A percentile compares a stretch with the other conserved stretches of the same genome.
Evolutionary conservation across 164 flowering plant genomes (phyloP).

Genomic region (Chloranthus sessilifolius): DNA sequence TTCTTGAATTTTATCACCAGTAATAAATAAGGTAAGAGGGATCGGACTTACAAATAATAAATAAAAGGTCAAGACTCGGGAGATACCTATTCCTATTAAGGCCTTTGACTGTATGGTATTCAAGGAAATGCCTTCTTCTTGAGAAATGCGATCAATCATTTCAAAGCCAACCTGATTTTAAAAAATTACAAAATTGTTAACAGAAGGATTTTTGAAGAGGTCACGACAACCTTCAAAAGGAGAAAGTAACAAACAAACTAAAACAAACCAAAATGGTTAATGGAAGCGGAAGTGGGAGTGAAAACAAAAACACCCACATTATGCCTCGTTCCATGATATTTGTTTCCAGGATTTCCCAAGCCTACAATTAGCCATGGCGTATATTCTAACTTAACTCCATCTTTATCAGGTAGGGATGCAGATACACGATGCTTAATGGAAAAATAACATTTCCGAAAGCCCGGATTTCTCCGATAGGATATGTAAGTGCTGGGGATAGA

Average conservation of each 20-base stretch:
- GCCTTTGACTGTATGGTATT: constrained; percentile 95
- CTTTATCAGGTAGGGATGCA: constrained; percentile 40
- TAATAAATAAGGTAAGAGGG: background rate
- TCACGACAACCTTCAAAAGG: too few relatives aligned
- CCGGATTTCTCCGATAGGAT: constrained; percentile 25
- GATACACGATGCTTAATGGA: constrained; percentile 27
- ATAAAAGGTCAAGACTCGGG: too few relatives aligned
- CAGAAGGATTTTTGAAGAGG: too few relatives aligned
- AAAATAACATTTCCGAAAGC: constrained; percentile 17
- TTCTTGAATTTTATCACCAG: too few relatives aligned
- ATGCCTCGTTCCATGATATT: constrained; percentile 92
- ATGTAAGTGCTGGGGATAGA: constrained; percentile 32
- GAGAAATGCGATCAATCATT: constrained; percentile 83
- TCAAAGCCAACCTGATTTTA: constrained; percentile 84
- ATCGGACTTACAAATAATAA: too few relatives aligned
- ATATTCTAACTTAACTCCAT: constrained; percentile 61
- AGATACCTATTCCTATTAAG: constrained; percentile 83
- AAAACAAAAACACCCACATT: constrained; percentile 68
- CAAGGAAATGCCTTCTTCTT: constrained; percentile 63
- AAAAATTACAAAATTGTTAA: too few relatives aligned
- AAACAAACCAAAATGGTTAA: background rate
- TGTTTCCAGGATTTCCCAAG: constrained; percentile 90
- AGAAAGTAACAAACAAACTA: constrained; percentile 2
- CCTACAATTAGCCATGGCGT: constrained; percentile 98
- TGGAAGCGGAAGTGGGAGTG: too few relatives aligned